Percentiles rank a stretch among this genome's conserved stretches.
These are phyloP conservation scores for Alliaria petiolata DNA, from an alignment of 345 rosid species.

Conservation along the genomic window DNA sequence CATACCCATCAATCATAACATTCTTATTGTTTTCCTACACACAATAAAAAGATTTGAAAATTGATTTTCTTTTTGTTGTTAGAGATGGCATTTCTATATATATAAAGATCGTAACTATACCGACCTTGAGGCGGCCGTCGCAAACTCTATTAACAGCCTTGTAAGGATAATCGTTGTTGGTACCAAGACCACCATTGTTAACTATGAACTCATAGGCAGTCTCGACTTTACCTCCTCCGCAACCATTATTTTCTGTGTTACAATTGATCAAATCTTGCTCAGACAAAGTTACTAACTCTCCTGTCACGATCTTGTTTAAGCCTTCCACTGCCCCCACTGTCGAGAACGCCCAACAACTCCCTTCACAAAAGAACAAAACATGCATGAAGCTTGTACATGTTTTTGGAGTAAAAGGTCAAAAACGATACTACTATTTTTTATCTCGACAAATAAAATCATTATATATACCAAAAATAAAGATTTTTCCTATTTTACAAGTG, in stretches of 20 bases:
- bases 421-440: too few relatives aligned
- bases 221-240: conserved; percentile 63
- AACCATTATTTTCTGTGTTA: conserved; percentile 38
- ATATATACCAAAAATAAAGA: not conserved
- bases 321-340: conserved; percentile 78
- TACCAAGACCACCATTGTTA: conserved; percentile 48
- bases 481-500: not conserved
- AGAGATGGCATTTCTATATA: not conserved
- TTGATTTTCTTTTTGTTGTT: not conserved
- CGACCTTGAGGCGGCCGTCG: conserved; percentile 18
- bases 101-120: conserved; percentile 14
- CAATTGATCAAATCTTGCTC: conserved; percentile 82
- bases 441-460: not conserved
- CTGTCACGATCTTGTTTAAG: conserved; percentile 59
- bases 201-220: conserved; percentile 48
- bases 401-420: too few relatives aligned
- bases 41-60: not conserved
- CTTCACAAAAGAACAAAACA: conserved; percentile 29
- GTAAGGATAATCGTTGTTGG: conserved; percentile 55
- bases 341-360: conserved; percentile 92
- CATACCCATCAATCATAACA: conserved; percentile 59
- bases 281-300: conserved; percentile 53
- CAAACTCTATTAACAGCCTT: conserved; percentile 17
- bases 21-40: conserved; percentile 42
- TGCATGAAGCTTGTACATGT: not conserved